Base-by-base conservation (phyloP, 1,284 basidiomycete genomes). In the Pseudozyma tsukubaensis region DNA sequence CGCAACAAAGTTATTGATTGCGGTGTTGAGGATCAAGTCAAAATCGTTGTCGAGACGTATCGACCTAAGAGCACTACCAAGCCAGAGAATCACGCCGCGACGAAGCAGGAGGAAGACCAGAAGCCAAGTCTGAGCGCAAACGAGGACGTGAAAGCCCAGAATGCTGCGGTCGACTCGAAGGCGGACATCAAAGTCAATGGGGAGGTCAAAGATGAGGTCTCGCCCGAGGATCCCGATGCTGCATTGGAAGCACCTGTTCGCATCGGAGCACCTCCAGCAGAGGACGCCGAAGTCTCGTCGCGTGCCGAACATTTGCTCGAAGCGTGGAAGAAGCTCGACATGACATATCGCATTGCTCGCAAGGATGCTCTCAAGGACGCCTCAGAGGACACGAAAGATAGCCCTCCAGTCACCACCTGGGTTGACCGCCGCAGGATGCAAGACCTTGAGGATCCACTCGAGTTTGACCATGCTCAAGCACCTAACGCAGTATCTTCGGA, bases 1-100 rank as follows among this genome's bases (percentile, higher is more conserved):
- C 89, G 92, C 51, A 97, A 97, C 87, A 99, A 99, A 86, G 90
- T 99, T 37, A 92, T 88, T 88, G 9, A 90, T 89, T 59, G 88
- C 90, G 72, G 89, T 89, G 70, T 83, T 10, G 82, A 81, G 24
- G 61, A 67, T 13, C 74, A 77, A 54, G 81, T 84, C 6, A 59
- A 62, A 43, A 57, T 63, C 51, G 59, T 73, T 1, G 71, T 49
- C 21, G 55, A 73, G 16, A 73, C 64, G 0, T 73, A 73, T 51
- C 71, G 71, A 40, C 58, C 65, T 7, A 59, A 62, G 21, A 5
- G n/a, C 14, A 14, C 18, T 6, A 8, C 34, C 35, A 44, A 59
- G 42, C 82, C 73, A 6, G 85, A 92, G 50, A 88, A 88, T 68
- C 83, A 90, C 37, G 89, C 0, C 35, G 7, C n/a, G 6, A 18